Evolutionary conservation across 345 rosid species (phyloP).

Genomic region (Hibiscus syriacus): DNA sequence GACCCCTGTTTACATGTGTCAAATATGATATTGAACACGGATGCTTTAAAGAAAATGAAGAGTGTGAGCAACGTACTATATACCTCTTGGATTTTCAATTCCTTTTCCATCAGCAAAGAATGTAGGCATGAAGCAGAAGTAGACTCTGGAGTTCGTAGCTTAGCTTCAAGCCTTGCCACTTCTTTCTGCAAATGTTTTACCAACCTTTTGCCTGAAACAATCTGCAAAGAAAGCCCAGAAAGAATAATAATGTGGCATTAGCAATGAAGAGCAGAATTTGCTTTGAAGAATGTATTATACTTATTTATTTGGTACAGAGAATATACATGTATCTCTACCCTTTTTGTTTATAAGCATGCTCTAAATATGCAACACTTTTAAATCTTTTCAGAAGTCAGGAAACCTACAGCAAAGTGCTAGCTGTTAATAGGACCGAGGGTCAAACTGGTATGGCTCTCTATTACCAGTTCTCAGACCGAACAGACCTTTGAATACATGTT

Average conservation of each 20-base stretch:
- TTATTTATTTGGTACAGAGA: not conserved
- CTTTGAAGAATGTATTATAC: not conserved
- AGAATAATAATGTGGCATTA: not conserved
- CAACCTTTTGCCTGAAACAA: constrained; percentile 60
- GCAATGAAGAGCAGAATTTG: not conserved
- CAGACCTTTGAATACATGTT: not conserved
- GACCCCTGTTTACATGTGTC: not conserved
- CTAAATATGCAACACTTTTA: not conserved
- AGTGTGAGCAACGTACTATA: not conserved
- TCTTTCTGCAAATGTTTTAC: constrained; percentile 82
- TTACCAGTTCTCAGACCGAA: not conserved
- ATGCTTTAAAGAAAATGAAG: not conserved
- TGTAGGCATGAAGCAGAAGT: constrained; percentile 54
- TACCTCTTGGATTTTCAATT: constrained; percentile 67
- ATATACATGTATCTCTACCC: not conserved
- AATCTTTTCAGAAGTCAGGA: not conserved
- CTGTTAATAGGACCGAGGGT: not conserved
- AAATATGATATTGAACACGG: not conserved
- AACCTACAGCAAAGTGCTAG: not conserved
- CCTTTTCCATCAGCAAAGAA: constrained; percentile 56
- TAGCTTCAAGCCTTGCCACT: constrained; percentile 94
- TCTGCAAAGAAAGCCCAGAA: constrained; percentile 36
- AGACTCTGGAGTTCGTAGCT: constrained; percentile 68
- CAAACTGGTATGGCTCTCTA: not conserved
- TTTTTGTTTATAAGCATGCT: not conserved